These are phyloP conservation scores for Ophiostoma novo-ulmi DNA, from an alignment of 2,329 filamentous ascomycete genomes.

Conservation along the genomic window DNA sequence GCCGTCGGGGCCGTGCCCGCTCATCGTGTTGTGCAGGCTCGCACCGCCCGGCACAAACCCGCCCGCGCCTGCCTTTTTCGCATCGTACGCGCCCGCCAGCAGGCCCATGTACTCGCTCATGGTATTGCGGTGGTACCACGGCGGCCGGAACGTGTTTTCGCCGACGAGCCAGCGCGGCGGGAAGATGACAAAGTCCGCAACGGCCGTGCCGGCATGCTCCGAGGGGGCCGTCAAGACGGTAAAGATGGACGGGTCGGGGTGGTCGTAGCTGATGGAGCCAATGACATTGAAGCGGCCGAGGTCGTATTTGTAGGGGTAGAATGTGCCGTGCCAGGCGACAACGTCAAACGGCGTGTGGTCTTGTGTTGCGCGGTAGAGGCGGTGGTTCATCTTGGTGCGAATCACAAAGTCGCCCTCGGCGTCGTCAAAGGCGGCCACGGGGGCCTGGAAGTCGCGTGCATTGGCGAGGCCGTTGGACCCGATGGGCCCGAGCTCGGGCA, in stretches of 20 bases:
- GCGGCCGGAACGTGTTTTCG: slow-evolving; percentile 65
- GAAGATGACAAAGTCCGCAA: slow-evolving; percentile 69
- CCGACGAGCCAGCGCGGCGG: slow-evolving; percentile 66
- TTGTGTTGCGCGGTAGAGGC: slow-evolving; percentile 61
- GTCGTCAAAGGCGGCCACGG: slow-evolving; percentile 63
- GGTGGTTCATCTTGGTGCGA: slow-evolving; percentile 61
- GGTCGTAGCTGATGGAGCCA: slow-evolving; percentile 67
- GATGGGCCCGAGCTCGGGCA: slow-evolving; percentile 69
- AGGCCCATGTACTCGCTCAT: slow-evolving; percentile 63
- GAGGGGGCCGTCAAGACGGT: slow-evolving; percentile 63
- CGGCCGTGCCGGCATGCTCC: slow-evolving; percentile 54
- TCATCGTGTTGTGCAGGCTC: slow-evolving; percentile 66
- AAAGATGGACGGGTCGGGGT: slow-evolving; percentile 74
- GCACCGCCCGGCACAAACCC: slow-evolving; percentile 57
- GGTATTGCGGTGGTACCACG: slow-evolving; percentile 67
- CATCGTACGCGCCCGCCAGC: slow-evolving; percentile 56
- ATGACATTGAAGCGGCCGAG: slow-evolving; percentile 71
- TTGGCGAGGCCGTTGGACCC: slow-evolving; percentile 72
- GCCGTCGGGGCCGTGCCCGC: slow-evolving; percentile 59
- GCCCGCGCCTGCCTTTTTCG: slow-evolving; percentile 52
- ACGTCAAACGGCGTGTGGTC: slow-evolving; percentile 69
- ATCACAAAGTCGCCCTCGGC: slow-evolving; percentile 49
- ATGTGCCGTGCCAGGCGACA: slow-evolving; percentile 75
- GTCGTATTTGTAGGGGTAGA: slow-evolving; percentile 78
- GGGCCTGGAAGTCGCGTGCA: slow-evolving; percentile 68